Conservation (phyloP, 1,284 basidiomycete species). For the Leccinum griseonigrum region DNA sequence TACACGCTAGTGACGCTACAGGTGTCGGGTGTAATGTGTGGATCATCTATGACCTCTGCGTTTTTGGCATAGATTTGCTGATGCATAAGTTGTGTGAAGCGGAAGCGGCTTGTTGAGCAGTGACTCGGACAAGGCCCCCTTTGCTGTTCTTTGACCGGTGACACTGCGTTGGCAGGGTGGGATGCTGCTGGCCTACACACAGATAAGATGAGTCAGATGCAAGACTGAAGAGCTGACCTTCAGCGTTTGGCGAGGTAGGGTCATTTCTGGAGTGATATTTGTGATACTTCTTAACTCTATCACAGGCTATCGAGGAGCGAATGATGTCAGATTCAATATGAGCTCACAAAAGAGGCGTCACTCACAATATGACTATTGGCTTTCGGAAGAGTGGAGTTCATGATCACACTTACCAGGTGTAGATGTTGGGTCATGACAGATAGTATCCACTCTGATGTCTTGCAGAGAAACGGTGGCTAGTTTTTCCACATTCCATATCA, state of each 20-base stretch:
- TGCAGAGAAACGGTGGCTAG: background rate
- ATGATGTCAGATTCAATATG: background rate
- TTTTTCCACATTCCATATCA: background rate
- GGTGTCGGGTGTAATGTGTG: background rate
- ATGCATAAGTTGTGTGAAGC: background rate
- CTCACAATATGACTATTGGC: conserved; percentile 11
- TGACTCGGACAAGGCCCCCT: background rate
- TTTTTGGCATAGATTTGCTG: conserved; percentile 2
- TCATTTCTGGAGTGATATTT: background rate
- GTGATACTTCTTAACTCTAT: background rate
- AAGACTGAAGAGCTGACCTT: conserved; percentile 17
- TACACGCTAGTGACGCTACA: background rate
- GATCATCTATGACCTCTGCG: background rate
- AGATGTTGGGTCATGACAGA: background rate
- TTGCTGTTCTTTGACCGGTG: conserved; percentile 1
- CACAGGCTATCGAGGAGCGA: conserved; percentile 3
- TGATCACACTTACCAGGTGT: background rate
- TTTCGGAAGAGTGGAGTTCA: background rate
- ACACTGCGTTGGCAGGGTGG: background rate
- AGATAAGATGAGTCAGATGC: background rate
- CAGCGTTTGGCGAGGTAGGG: background rate
- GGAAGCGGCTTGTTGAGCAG: background rate
- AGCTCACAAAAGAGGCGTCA: background rate
- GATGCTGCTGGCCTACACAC: conserved; percentile 9
- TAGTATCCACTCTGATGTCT: background rate